Evolutionary conservation across 2,329 filamentous ascomycete genomes (phyloP).

Genomic region (Colletotrichum liriopes): DNA sequence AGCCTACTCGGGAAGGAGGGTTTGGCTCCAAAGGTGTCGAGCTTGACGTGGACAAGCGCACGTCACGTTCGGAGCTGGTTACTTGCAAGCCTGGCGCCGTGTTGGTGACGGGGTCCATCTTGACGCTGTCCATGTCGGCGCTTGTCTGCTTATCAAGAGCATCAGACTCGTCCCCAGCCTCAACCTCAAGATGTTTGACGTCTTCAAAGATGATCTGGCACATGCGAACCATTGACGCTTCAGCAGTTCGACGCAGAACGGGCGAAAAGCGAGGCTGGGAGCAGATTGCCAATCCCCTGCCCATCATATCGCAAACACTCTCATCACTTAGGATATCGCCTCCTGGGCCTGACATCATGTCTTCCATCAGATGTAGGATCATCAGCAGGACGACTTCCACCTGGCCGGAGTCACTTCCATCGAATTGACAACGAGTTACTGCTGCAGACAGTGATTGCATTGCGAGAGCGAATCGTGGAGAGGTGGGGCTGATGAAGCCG

Average conservation of each 20-base stretch:
- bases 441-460: constrained; percentile 97
- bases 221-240: constrained; percentile 99
- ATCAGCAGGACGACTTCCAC: constrained; percentile 96
- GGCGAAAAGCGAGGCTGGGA: constrained; percentile 94
- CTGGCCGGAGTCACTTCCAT: constrained; percentile 93
- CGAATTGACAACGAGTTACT: constrained; percentile 97
- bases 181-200: constrained; percentile 87
- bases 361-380: constrained; percentile 97
- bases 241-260: constrained; percentile 89
- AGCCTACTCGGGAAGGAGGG: constrained; percentile 16
- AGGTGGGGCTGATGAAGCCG: constrained; percentile 87
- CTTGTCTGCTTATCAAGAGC: constrained; percentile 77
- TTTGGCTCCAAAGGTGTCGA: constrained; percentile 23
- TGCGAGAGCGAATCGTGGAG: constrained; percentile 88
- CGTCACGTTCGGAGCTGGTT: constrained; percentile 14
- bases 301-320: constrained; percentile 99
- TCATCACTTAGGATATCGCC: constrained; percentile 96
- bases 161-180: constrained; percentile 77
- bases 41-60: constrained; percentile 36
- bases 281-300: constrained; percentile 96
- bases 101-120: constrained; percentile 73
- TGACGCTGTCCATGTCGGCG: constrained; percentile 81
- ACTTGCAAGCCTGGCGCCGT: constrained; percentile 26
- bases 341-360: constrained; percentile 94
- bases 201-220: constrained; percentile 98